Percentiles rank a stretch among this genome's conserved stretches.
These are phyloP conservation scores for Hanseniaspora clermontiae DNA, from an alignment of 805 yeast species.

Conservation along the genomic window DNA sequence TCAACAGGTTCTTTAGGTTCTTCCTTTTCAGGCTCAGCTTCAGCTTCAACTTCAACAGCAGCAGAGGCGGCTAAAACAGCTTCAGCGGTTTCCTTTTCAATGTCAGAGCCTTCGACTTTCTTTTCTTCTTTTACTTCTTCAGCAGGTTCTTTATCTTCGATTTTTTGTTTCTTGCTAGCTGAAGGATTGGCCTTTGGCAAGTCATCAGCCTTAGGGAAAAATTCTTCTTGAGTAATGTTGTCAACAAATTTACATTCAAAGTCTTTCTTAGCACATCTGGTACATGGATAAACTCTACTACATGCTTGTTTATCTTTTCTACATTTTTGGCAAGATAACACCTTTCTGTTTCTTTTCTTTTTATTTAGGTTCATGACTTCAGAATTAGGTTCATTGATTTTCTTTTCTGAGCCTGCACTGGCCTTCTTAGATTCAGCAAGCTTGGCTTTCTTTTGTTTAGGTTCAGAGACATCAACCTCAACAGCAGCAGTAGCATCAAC, in stretches of 20 bases:
- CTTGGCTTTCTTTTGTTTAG: not conserved
- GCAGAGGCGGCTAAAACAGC: not conserved
- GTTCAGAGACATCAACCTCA: not conserved
- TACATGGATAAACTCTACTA: slow-evolving; percentile 9
- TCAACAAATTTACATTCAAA: slow-evolving; percentile 11
- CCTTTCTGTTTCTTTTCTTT: slow-evolving; percentile 12
- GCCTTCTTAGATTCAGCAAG: not conserved
- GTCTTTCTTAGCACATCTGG: slow-evolving; percentile 12
- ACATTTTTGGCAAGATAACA: slow-evolving; percentile 10
- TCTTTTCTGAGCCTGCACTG: not conserved
- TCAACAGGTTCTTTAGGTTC: not conserved
- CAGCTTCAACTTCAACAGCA: not conserved
- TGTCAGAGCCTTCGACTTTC: not conserved
- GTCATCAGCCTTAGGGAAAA: slow-evolving; percentile 5
- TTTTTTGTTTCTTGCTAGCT: not conserved
- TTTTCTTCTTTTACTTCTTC: slow-evolving; percentile 1
- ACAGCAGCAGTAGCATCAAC: not conserved
- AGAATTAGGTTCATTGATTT: not conserved
- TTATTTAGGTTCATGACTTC: not conserved
- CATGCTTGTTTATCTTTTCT: slow-evolving; percentile 13
- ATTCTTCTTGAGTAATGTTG: slow-evolving; percentile 7
- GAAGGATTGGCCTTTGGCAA: not conserved
- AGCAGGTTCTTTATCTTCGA: not conserved
- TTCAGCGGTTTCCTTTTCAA: not conserved
- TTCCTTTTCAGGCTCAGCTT: not conserved